These are phyloP conservation scores for Plasmopara muralis DNA, from an alignment of 352 stramenopile genomes.

Conservation along the genomic window DNA sequence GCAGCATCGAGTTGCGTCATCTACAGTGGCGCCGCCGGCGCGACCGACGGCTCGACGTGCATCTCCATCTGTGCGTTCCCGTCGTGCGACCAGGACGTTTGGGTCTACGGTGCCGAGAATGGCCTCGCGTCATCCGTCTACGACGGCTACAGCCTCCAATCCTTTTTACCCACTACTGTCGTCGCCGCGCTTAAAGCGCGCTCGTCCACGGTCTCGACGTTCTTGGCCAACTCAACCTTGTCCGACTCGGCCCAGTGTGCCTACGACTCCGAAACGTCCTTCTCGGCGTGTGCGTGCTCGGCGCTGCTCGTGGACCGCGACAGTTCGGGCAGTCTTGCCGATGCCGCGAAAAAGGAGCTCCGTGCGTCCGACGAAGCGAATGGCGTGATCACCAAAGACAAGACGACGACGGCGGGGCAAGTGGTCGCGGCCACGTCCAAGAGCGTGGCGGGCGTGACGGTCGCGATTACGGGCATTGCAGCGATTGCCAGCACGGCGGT, in stretches of 20 bases:
- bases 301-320: constrained; percentile 40
- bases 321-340: constrained; percentile 28
- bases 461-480: constrained; percentile 63
- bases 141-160: constrained; percentile 36
- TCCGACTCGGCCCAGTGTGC: constrained; percentile 49
- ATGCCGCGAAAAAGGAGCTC: constrained; percentile 55
- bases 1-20: constrained; percentile 56
- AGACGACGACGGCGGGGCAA: constrained; percentile 44
- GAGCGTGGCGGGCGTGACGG: constrained; percentile 62
- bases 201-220: constrained; percentile 34
- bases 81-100: constrained; percentile 44
- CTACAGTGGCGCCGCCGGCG: constrained; percentile 60
- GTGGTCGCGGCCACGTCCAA: constrained; percentile 61
- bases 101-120: constrained; percentile 56
- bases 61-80: constrained; percentile 79
- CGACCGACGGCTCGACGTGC: constrained; percentile 45
- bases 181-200: constrained; percentile 32
- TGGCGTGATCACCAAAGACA: constrained; percentile 62
- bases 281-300: constrained; percentile 62
- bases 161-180: constrained; percentile 47
- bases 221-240: constrained; percentile 60
- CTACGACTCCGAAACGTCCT: constrained; percentile 57
- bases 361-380: constrained; percentile 33
- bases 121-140: constrained; percentile 68
- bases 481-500: constrained; percentile 62